Evolutionary conservation across 129 eudicot species (phyloP), one percentile per base, ranked within the genome.

Genomic region (Pittosporum tobira): DNA sequence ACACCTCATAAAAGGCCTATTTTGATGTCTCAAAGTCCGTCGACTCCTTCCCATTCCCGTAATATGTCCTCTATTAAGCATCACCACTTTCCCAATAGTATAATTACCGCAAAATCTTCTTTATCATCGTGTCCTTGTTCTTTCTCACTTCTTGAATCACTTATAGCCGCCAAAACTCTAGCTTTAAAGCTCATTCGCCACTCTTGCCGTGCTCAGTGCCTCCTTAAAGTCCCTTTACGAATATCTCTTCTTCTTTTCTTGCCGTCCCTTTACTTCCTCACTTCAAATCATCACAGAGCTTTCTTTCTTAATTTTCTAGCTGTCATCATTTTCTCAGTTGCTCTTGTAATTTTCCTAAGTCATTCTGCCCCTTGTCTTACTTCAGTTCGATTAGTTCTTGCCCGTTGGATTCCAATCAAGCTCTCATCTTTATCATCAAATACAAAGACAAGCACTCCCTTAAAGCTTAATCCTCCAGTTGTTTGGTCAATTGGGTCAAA

Each of bases 401-500:
- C 72, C 21, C 67, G 81, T 27, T 67, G 70, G 3, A 53, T 69
- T 48, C 70, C 73, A 21, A n/a, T 61, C 54, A 74, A 61, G 61
- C 62, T 74, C 46, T 59, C 61, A 18, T 30, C 61, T 56, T 31
- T 56, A 30, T 23, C 61, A 18, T 55, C 69, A 53, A 77, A 57
- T 16, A n/a, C n/a, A n/a, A n/a, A n/a, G n/a, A n/a, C n/a, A n/a
- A n/a, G n/a, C n/a, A n/a, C 47, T 27, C 30, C 52, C 19, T 43
- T 71, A 22, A 67, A 64, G 49, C 10, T 73, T 49, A 24, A 37
- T 54, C 36, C 61, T 27, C 78, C 80, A 31, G 88, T 84, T 56
- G 73, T 84, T 69, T 84, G 94, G 94, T 80, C 88, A 64, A 84
- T 84, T 57, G 94, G 88, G 50, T 54, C 84, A 22, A 74, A 67